Conservation (phyloP, 176 grass and related monocot genomes). For the Cymbopogon citratus region DNA sequence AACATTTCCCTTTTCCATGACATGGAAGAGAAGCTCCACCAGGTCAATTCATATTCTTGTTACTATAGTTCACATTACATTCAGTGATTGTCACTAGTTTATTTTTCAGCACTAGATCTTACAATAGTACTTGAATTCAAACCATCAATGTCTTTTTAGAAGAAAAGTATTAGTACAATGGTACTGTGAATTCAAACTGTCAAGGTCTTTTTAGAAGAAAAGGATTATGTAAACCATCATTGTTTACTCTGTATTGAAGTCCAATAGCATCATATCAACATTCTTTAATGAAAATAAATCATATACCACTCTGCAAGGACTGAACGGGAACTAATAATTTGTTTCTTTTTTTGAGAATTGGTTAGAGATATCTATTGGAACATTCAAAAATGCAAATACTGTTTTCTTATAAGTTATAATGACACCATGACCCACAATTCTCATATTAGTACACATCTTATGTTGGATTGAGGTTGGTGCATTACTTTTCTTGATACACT, state of each 20-base stretch:
- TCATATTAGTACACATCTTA: conserved; percentile 1
- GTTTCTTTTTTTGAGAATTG: no score
- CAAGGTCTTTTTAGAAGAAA: neutral
- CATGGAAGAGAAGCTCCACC: conserved; percentile 74
- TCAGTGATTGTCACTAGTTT: neutral
- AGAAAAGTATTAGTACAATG: no score
- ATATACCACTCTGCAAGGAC: neutral
- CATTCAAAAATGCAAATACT: neutral
- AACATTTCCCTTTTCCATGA: conserved; percentile 76
- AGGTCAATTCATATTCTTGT: conserved; percentile 47
- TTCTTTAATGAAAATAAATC: neutral
- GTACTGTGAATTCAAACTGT: no score
- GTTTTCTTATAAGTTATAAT: neutral
- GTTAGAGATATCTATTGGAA: no score
- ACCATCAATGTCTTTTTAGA: neutral
- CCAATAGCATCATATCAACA: neutral
- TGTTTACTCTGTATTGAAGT: neutral
- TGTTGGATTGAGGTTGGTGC: neutral
- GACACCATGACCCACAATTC: neutral
- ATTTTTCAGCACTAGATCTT: neutral
- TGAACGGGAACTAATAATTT: no score
- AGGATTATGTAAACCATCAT: neutral
- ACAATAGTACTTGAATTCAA: neutral
- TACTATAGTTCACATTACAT: neutral
- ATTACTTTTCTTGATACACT: neutral